Evolutionary conservation across 257 asterid genomes (phyloP).

Genomic region (Penstemon newberryi): DNA sequence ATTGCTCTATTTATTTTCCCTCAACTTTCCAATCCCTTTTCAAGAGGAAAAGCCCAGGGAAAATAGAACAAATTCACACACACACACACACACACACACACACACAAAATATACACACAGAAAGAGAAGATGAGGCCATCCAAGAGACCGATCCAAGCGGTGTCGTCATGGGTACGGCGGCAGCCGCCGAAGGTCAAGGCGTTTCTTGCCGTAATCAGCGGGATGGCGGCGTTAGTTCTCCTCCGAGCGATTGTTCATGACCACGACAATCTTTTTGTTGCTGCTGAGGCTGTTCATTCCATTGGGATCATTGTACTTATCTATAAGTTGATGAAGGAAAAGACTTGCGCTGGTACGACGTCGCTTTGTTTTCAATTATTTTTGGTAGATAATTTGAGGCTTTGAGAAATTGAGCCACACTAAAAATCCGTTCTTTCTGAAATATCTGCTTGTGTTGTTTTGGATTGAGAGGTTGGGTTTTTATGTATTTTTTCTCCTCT

Average conservation of each 20-base stretch:
- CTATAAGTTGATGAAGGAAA: conserved; percentile 88
- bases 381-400: conserved; percentile 1
- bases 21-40: not conserved
- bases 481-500: not conserved
- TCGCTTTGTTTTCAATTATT: not conserved
- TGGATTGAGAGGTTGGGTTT: conserved; percentile 19
- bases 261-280: conserved; percentile 91
- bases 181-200: conserved; percentile 97
- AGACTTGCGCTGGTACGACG: conserved; percentile 83
- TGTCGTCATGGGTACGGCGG: conserved; percentile 73
- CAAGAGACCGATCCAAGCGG: conserved; percentile 78
- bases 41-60: not conserved
- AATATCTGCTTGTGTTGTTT: conserved; percentile 8
- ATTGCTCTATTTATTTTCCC: not conserved
- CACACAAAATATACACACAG: not conserved
- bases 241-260: conserved; percentile 92
- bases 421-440: not conserved
- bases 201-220: conserved; percentile 73
- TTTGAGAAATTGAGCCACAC: conserved; percentile 19
- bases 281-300: conserved; percentile 94
- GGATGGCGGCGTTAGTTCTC: conserved; percentile 81
- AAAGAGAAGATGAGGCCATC: conserved; percentile 55
- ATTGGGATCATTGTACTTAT: conserved; percentile 82
- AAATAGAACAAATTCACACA: not conserved
- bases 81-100: conserved; percentile 3